Evolutionary conservation across 495 filamentous ascomycete genomes (phyloP), one percentile per base, ranked within the genome.

Genomic region (Daldinia bambusicola): DNA sequence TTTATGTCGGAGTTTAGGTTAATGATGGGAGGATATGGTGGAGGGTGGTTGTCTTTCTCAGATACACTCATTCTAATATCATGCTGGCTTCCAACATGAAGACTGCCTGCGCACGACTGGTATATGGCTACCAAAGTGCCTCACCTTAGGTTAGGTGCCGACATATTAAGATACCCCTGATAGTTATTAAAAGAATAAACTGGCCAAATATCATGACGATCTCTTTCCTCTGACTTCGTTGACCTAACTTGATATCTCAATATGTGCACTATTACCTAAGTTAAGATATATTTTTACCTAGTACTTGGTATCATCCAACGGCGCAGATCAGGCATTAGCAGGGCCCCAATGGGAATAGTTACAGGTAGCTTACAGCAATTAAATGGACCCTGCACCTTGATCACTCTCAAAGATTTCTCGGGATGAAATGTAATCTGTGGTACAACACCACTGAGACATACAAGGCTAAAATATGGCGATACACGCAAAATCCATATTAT

Each of bases 391-490:
- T n/a, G n/a, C n/a, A n/a, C n/a, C n/a, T n/a, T n/a, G n/a, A n/a
- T n/a, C n/a, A n/a, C n/a, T n/a, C n/a, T n/a, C n/a, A n/a, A n/a
- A n/a, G n/a, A n/a, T n/a, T n/a, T n/a, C 26, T 26, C 26, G 26
- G 26, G 26, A 26, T 26, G 26, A 26, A 26, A 26, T 26, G 2
- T 20, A 48, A 16, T 48, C 22, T 8, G 43, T 22, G 18, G 22
- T 48, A 48, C 18, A 52, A 22, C 50, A 52, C 22, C 7, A 32
- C 14, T 32, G 1, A 32, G 12, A 32, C 26, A 12, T 26, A 53
- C 50, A 53, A 53, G 50, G 50, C 50, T 53, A 26, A 53, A 32
- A 20, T 6, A 32, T 4, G 22, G 50, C 31, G 50, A 32, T 32
- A 53, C 50, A 32, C 6, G 4, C n/a, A 43, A 43, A 43, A 14